Evolutionary conservation across 2,329 filamentous ascomycete species (phyloP), one percentile per base, ranked within the genome.

Genomic region (Aureobasidium sp.): DNA sequence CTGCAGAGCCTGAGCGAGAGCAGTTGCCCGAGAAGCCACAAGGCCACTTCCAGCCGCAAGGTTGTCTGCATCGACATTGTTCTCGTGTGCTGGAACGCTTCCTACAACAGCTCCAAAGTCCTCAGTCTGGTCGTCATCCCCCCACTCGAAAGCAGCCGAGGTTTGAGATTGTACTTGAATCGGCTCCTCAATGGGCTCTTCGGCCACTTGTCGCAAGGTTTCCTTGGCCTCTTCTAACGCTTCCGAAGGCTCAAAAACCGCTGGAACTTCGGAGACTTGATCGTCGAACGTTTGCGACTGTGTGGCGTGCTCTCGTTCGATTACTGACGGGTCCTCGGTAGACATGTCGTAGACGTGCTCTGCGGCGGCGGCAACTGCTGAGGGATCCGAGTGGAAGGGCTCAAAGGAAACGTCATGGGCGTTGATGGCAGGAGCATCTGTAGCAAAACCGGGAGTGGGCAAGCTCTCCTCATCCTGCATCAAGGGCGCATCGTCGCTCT

Each of bases 401-500:
- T 60, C 57, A n/a, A 40, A 19, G 22, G 44, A 24, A 19, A 60
- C 45, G n/a, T 60, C 57, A 6, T 31, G 44, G 15, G 45, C 24
- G n/a, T 50, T 49, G 24, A 24, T 33, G 45, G 57, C 57, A 22
- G 57, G 57, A 8, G 45, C 57, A 17, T 60, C 44, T 14, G 44
- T 42, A n/a, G 57, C 61, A 37, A 53, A 61, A 4, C 64, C 66
- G n/a, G 65, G 62, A 1, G 70, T 70, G 5, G 75, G 71, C 24
- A 66, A 60, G 15, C 64, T 64, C 54, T 75, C 73, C 15, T 75
- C 68, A 60, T 78, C 74, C 15, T 72, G 68, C 47, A 80, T 70
- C 42, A 80, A 66, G 5, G 77, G 75, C 12, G 70, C 73, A 35
- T 71, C 68, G 14, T 70, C 72, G 58, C 74, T 75, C 58, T 80